phyloP scores from a whole-genome alignment of 345 rosid genomes.

The Orychophragmus violaceus region DNA sequence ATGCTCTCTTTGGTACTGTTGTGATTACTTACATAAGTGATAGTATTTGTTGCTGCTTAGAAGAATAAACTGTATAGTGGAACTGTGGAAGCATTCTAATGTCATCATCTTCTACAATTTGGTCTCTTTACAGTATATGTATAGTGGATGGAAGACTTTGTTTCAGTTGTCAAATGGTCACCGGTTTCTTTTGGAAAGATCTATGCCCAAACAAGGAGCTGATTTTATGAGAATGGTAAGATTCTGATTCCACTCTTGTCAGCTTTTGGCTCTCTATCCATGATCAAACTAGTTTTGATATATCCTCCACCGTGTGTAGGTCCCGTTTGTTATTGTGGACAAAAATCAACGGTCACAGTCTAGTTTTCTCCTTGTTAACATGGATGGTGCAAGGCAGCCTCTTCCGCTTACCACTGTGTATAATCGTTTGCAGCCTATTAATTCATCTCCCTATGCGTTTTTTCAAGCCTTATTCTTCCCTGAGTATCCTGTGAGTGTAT shows the following conservation, averaged over 20 bases:
- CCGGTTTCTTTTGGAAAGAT: slow-evolving; percentile 58
- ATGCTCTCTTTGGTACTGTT: background rate
- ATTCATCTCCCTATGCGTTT: slow-evolving; percentile 70
- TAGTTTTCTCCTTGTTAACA: slow-evolving; percentile 53
- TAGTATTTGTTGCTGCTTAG: background rate
- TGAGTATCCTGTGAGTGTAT: slow-evolving; percentile 29
- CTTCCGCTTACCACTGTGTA: slow-evolving; percentile 77
- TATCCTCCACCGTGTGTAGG: slow-evolving; percentile 37
- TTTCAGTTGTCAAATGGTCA: slow-evolving; percentile 61
- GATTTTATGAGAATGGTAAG: slow-evolving; percentile 54
- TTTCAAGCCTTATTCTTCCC: slow-evolving; percentile 68
- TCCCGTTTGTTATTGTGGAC: slow-evolving; percentile 76
- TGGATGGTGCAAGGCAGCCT: slow-evolving; percentile 69
- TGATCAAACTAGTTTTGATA: background rate
- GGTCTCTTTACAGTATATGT: slow-evolving; percentile 1
- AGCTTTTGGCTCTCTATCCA: slow-evolving; percentile 11
- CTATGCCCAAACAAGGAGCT: slow-evolving; percentile 61
- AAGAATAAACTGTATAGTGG: background rate
- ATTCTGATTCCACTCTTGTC: background rate
- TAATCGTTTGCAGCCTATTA: slow-evolving; percentile 52
- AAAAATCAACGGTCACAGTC: slow-evolving; percentile 40
- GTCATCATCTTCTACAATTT: background rate
- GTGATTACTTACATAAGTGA: background rate
- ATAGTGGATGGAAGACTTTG: slow-evolving; percentile 68
- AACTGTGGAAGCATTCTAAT: background rate